A percentile compares a stretch with the other conserved stretches of the same genome.
Evolutionary conservation across 495 filamentous ascomycete genomes (phyloP).

Genomic region (Tuber aestivum): DNA sequence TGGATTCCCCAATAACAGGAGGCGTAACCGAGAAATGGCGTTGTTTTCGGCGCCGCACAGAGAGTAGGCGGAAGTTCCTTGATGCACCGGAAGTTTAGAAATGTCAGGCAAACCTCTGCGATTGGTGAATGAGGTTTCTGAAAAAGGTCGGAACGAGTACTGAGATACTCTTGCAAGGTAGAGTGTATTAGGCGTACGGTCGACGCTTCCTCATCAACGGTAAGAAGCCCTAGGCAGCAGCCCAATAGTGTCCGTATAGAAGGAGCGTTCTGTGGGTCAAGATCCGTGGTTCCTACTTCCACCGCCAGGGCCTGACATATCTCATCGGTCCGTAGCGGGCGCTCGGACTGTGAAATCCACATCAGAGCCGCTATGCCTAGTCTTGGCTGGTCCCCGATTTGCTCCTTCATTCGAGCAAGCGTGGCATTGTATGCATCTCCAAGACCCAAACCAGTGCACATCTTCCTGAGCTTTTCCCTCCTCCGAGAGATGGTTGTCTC

Average conservation of each 20-base stretch:
- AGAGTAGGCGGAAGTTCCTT: not conserved
- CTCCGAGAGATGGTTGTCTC: not conserved
- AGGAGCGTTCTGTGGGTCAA: not conserved
- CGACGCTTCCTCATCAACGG: not conserved
- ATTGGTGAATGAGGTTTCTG: not conserved
- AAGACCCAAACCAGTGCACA: not conserved
- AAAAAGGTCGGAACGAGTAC: not conserved
- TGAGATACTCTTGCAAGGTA: not conserved
- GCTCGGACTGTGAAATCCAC: slow-evolving; percentile 2
- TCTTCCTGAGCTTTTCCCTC: not conserved
- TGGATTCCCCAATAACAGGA: slow-evolving; percentile 1
- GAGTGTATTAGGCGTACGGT: not conserved
- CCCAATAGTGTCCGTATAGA: not conserved
- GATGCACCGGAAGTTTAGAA: not conserved
- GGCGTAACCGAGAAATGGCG: not conserved
- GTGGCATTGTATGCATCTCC: not conserved
- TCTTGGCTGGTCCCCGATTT: not conserved
- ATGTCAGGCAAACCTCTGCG: not conserved
- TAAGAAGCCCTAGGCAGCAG: not conserved
- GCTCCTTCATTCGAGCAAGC: not conserved
- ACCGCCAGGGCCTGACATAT: slow-evolving; percentile 1
- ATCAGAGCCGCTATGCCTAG: not conserved
- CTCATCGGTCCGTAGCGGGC: not conserved
- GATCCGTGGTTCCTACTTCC: not conserved
- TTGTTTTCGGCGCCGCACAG: not conserved